Conservation (phyloP, 441 rosid genomes). For the Hura crepitans region DNA sequence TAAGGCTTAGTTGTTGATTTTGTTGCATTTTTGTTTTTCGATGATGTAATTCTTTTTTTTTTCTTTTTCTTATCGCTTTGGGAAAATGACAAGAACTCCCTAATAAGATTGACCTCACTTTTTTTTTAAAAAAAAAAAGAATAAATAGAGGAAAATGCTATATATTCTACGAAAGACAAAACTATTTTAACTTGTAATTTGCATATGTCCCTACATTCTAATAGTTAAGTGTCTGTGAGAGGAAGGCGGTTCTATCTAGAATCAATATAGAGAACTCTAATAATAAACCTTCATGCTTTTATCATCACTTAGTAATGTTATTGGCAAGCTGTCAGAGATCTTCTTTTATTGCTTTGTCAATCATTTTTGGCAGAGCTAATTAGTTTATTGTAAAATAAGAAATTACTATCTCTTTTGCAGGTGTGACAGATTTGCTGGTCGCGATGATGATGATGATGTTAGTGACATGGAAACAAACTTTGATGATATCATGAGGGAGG, state of each 20-base stretch:
- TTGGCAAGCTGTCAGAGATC: background rate
- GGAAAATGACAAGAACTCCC: background rate
- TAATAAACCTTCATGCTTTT: background rate
- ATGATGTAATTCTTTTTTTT: background rate
- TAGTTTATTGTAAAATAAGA: background rate
- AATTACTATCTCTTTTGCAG: slow-evolving; percentile 33
- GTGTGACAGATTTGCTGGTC: slow-evolving; percentile 34
- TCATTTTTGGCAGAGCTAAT: background rate
- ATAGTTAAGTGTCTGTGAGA: background rate
- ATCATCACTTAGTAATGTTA: too few relatives aligned
- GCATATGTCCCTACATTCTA: background rate
- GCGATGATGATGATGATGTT: slow-evolving; percentile 42
- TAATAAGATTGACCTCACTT: background rate
- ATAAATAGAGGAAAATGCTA: too few relatives aligned
- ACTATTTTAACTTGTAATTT: too few relatives aligned
- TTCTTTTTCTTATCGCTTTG: background rate
- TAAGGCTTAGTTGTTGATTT: too few relatives aligned
- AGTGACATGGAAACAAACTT: slow-evolving; percentile 82
- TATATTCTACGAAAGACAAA: too few relatives aligned
- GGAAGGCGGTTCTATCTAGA: background rate
- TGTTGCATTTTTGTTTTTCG: background rate
- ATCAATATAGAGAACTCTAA: background rate
- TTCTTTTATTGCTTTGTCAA: background rate
- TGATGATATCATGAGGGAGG: slow-evolving; percentile 71
- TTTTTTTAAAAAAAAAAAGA: too few relatives aligned